Percentiles rank a stretch among this genome's conserved stretches.
phyloP scores from a whole-genome alignment of 208 protist species.

The Trypanosoma scelopori region DNA sequence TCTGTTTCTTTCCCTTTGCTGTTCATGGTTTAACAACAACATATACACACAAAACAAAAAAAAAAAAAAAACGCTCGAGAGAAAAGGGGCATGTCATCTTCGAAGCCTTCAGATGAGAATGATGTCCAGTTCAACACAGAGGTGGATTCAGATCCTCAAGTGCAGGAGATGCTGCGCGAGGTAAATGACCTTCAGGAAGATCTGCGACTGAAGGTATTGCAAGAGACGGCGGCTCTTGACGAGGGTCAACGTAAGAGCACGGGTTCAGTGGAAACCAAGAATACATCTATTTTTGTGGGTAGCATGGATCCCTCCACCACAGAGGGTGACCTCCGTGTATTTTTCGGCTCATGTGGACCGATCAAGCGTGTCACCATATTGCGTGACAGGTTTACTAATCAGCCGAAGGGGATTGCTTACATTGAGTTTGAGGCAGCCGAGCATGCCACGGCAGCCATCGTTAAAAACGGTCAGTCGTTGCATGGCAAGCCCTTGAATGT shows the following conservation, averaged over 20 bases:
- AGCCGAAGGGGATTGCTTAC: constrained; percentile 93
- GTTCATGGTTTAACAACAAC: no score
- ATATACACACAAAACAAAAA: constrained; percentile 13
- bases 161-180: constrained; percentile 78
- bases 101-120: constrained; percentile 22
- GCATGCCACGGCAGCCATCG: constrained; percentile 74
- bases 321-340: constrained; percentile 90
- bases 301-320: constrained; percentile 88
- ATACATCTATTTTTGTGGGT: constrained; percentile 92
- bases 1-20: no score
- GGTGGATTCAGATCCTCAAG: constrained; percentile 63
- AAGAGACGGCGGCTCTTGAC: constrained; percentile 78
- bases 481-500: constrained; percentile 86
- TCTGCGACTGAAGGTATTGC: constrained; percentile 74
- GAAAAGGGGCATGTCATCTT: constrained; percentile 18
- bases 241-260: constrained; percentile 80
- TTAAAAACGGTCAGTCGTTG: constrained; percentile 85
- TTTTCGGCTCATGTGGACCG: constrained; percentile 88
- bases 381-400: constrained; percentile 84
- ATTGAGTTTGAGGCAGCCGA: constrained; percentile 90
- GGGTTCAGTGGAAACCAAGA: constrained; percentile 34
- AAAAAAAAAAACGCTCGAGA: constrained; percentile 24
- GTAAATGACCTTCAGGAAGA: constrained; percentile 87
- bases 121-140: constrained; percentile 43
- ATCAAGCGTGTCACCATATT: constrained; percentile 92